Evolutionary conservation across 352 stramenopile species (phyloP).

Genomic region (Globisporangium mamillatum): DNA sequence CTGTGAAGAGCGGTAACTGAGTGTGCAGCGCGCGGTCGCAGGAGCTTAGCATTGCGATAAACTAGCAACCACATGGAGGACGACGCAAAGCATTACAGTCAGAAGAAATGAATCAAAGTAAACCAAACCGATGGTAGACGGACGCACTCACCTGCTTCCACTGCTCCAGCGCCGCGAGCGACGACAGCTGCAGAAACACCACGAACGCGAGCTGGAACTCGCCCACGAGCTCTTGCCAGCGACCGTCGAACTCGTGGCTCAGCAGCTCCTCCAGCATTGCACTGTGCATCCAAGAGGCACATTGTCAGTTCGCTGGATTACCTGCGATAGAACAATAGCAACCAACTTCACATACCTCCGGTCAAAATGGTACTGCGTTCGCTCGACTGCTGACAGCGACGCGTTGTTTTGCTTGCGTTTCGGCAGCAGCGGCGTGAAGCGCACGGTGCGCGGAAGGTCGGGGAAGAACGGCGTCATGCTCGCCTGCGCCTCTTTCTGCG

Average conservation of each 20-base stretch:
- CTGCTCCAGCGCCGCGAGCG: constrained; percentile 89
- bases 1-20: constrained; percentile 41
- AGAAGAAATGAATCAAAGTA: too few relatives aligned
- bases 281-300: constrained; percentile 20
- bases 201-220: constrained; percentile 94
- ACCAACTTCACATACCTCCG: constrained; percentile 39
- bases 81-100: neutral
- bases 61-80: constrained; percentile 32
- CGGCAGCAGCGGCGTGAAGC: constrained; percentile 61
- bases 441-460: constrained; percentile 68
- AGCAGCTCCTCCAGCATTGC: constrained; percentile 52
- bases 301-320: neutral
- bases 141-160: constrained; percentile 85
- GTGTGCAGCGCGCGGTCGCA: constrained; percentile 50
- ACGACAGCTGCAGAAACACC: constrained; percentile 93
- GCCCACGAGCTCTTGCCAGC: constrained; percentile 84
- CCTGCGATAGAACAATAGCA: neutral
- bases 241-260: constrained; percentile 26
- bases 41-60: constrained; percentile 57
- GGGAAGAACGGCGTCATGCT: constrained; percentile 67
- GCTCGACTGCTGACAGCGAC: constrained; percentile 40
- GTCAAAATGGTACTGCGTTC: constrained; percentile 81
- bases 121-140: too few relatives aligned
- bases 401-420: constrained; percentile 24
- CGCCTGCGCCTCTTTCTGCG: constrained; percentile 9